Evolutionary conservation across 2,329 filamentous ascomycete species (phyloP).

Genomic region (Ophiosphaerella herpotricha): DNA sequence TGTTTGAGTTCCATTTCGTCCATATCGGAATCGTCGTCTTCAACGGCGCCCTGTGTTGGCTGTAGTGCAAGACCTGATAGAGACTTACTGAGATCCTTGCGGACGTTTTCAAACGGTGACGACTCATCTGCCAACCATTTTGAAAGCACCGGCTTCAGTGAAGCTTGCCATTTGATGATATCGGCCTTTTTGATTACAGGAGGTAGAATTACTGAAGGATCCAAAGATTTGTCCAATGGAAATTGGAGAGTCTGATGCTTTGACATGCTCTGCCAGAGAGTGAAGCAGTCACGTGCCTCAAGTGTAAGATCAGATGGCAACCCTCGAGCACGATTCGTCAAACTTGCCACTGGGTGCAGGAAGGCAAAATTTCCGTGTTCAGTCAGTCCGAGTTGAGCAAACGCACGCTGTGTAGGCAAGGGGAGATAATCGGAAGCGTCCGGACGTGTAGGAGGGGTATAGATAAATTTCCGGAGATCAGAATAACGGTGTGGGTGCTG

Average conservation of each 20-base stretch:
- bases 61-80: slow-evolving; percentile 12
- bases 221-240: slow-evolving; percentile 56
- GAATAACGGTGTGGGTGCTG: slow-evolving; percentile 73
- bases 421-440: slow-evolving; percentile 54
- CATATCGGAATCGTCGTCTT: slow-evolving; percentile 18
- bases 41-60: slow-evolving; percentile 5
- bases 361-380: slow-evolving; percentile 58
- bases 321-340: slow-evolving; percentile 65
- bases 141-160: slow-evolving; percentile 62
- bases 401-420: slow-evolving; percentile 44
- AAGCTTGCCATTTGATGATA: slow-evolving; percentile 67
- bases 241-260: slow-evolving; percentile 60
- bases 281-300: slow-evolving; percentile 72
- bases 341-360: slow-evolving; percentile 68
- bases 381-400: slow-evolving; percentile 55
- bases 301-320: slow-evolving; percentile 70
- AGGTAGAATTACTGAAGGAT: slow-evolving; percentile 57
- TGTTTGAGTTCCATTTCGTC: slow-evolving; percentile 30
- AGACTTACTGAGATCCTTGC: slow-evolving; percentile 49
- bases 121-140: slow-evolving; percentile 62
- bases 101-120: slow-evolving; percentile 59
- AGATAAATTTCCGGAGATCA: slow-evolving; percentile 76
- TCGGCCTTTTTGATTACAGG: slow-evolving; percentile 66
- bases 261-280: slow-evolving; percentile 67
- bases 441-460: slow-evolving; percentile 54